These are phyloP conservation scores for Ganoderma resinaceum DNA, from an alignment of 1,284 basidiomycete genomes.

Conservation along the genomic window DNA sequence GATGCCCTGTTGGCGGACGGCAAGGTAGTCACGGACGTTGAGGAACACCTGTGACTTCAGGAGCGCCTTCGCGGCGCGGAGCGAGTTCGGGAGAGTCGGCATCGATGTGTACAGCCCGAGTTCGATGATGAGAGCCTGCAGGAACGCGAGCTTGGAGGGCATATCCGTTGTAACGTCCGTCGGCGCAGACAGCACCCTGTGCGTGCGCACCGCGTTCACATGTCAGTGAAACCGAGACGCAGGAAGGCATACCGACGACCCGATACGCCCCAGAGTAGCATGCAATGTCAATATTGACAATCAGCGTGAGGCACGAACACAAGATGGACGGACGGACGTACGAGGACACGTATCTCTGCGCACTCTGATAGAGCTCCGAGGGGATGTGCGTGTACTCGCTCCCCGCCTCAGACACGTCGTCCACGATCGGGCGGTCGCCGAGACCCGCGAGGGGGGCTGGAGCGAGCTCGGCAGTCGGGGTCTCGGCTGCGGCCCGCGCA, in stretches of 20 bases:
- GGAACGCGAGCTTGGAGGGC: slow-evolving; percentile 48
- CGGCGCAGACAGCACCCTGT: slow-evolving; percentile 56
- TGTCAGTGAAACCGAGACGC: background rate
- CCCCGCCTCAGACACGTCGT: slow-evolving; percentile 57
- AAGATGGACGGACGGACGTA: slow-evolving; percentile 26
- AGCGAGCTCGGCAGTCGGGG: slow-evolving; percentile 1
- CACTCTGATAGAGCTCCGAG: slow-evolving; percentile 54
- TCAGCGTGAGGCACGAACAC: slow-evolving; percentile 3
- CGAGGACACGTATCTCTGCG: slow-evolving; percentile 53
- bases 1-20: slow-evolving; percentile 66
- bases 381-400: slow-evolving; percentile 40
- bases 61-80: slow-evolving; percentile 66
- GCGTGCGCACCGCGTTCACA: slow-evolving; percentile 1
- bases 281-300: slow-evolving; percentile 1
- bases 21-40: slow-evolving; percentile 75
- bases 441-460: slow-evolving; percentile 30
- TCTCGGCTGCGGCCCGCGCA: slow-evolving; percentile 18
- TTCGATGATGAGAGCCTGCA: slow-evolving; percentile 52
- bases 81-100: slow-evolving; percentile 56
- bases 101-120: slow-evolving; percentile 47
- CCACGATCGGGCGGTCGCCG: slow-evolving; percentile 52
- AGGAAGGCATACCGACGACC: background rate
- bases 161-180: slow-evolving; percentile 49
- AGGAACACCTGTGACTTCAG: slow-evolving; percentile 71
- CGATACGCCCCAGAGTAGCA: background rate